These are phyloP conservation scores for Atalantia buxifolia DNA, from an alignment of 345 rosid genomes.

Conservation along the genomic window DNA sequence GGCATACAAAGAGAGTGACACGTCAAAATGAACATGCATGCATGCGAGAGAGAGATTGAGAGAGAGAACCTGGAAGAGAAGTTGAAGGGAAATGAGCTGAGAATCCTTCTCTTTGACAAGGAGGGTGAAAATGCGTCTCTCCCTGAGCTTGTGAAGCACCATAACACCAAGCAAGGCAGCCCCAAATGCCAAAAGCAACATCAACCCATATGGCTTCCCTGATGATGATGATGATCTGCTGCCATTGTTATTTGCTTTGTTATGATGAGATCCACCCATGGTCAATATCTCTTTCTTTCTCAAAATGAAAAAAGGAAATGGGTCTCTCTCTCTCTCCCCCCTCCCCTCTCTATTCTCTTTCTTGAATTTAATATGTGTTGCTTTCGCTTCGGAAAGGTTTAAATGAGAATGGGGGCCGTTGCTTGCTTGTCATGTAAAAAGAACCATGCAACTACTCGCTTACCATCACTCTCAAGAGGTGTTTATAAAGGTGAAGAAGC, in stretches of 20 bases:
- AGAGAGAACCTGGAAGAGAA: slow-evolving; percentile 51
- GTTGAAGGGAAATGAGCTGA: slow-evolving; percentile 43
- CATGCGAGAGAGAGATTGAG: not conserved
- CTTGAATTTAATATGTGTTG: not conserved
- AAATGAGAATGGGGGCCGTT: not conserved
- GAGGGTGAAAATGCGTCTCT: slow-evolving; percentile 49
- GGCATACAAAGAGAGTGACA: slow-evolving; percentile 18
- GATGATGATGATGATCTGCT: slow-evolving; percentile 12
- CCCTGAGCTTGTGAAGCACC: slow-evolving; percentile 51
- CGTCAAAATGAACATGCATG: slow-evolving; percentile 11
- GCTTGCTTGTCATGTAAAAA: slow-evolving; percentile 39
- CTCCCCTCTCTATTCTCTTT: not conserved
- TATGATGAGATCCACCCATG: slow-evolving; percentile 23
- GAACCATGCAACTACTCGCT: slow-evolving; percentile 20
- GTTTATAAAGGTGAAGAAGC: slow-evolving; percentile 11
- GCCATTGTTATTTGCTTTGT: slow-evolving; percentile 23
- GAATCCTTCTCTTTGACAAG: slow-evolving; percentile 44
- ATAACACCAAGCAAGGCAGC: slow-evolving; percentile 56
- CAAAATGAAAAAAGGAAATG: not conserved
- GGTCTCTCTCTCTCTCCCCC: not conserved
- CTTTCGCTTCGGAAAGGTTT: not conserved
- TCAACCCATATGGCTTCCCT: slow-evolving; percentile 37
- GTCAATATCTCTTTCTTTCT: slow-evolving; percentile 19
- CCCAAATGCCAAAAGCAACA: slow-evolving; percentile 55
- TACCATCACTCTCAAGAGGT: not conserved